A percentile compares a stretch with the other conserved stretches of the same genome.
Conservation (phyloP, 441 rosid genomes). For the Populus hybrid region DNA sequence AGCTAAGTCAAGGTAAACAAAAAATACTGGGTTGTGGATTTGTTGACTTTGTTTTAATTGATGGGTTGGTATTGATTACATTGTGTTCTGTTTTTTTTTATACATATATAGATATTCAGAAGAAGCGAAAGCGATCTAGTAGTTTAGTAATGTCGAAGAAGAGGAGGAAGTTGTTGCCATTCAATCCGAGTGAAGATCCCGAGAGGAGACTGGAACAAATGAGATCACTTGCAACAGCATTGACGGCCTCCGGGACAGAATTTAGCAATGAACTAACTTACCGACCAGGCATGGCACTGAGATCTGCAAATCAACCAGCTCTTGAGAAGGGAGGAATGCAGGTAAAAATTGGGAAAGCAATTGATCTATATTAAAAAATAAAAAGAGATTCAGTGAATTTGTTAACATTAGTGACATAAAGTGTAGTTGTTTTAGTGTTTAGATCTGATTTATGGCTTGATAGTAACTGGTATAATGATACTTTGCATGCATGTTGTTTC, state of each 20-base stretch:
- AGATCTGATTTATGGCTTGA: too few relatives aligned
- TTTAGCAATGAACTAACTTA: conserved; percentile 64
- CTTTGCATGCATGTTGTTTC: too few relatives aligned
- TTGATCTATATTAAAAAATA: not conserved
- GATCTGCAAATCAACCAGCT: conserved; percentile 63
- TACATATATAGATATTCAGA: conserved; percentile 26
- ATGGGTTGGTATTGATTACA: not conserved
- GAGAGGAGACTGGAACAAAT: conserved; percentile 53
- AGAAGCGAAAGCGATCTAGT: conserved; percentile 51
- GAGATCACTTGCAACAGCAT: conserved; percentile 75
- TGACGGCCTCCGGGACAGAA: conserved; percentile 55
- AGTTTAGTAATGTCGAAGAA: conserved; percentile 68
- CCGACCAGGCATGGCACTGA: conserved; percentile 57
- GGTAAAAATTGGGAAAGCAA: conserved; percentile 32
- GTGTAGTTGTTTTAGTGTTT: too few relatives aligned
- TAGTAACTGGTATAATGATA: too few relatives aligned
- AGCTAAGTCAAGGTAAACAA: conserved; percentile 41
- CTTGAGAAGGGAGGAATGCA: conserved; percentile 91
- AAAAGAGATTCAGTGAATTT: not conserved
- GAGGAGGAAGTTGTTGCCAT: conserved; percentile 62
- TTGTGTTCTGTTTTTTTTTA: not conserved
- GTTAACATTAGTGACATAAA: too few relatives aligned
- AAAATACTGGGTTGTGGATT: not conserved
- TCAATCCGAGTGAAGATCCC: conserved; percentile 62
- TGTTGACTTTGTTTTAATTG: not conserved